Evolutionary conservation across 2,329 filamentous ascomycete species (phyloP).

Genomic region (Nigrograna mackinnonii): DNA sequence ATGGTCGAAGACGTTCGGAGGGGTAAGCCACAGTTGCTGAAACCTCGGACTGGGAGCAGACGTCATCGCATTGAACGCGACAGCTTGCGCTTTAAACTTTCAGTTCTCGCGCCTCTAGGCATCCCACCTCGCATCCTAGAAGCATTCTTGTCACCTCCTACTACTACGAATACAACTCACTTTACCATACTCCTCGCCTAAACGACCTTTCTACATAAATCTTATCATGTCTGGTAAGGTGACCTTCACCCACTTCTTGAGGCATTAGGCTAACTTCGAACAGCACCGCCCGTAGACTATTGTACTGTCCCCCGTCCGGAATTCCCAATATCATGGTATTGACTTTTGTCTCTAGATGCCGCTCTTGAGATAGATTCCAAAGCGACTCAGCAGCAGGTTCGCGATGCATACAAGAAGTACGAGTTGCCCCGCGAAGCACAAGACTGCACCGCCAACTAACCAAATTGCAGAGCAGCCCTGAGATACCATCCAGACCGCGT

Average conservation of each 20-base stretch:
- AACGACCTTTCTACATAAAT: neutral
- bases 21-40: constrained; percentile 21
- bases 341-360: constrained; percentile 16
- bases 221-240: constrained; percentile 24
- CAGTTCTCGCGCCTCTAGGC: no score
- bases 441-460: constrained; percentile 5
- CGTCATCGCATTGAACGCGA: constrained; percentile 5
- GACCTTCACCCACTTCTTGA: neutral
- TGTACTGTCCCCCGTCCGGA: constrained; percentile 15
- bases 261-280: constrained; percentile 15
- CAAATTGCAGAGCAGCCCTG: constrained; percentile 69
- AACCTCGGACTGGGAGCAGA: no score
- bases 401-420: constrained; percentile 91
- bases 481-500: constrained; percentile 95
- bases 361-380: constrained; percentile 70
- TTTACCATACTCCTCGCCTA: no score
- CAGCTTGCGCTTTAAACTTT: no score
- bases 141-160: no score
- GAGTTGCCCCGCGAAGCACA: constrained; percentile 1
- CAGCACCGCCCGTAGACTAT: constrained; percentile 26
- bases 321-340: constrained; percentile 3
- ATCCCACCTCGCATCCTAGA: no score
- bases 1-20: no score
- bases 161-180: no score
- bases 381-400: constrained; percentile 81